Base-by-base conservation (phyloP, 2,329 filamentous ascomycete species). In the Tolypocladium cylindrosporum region DNA sequence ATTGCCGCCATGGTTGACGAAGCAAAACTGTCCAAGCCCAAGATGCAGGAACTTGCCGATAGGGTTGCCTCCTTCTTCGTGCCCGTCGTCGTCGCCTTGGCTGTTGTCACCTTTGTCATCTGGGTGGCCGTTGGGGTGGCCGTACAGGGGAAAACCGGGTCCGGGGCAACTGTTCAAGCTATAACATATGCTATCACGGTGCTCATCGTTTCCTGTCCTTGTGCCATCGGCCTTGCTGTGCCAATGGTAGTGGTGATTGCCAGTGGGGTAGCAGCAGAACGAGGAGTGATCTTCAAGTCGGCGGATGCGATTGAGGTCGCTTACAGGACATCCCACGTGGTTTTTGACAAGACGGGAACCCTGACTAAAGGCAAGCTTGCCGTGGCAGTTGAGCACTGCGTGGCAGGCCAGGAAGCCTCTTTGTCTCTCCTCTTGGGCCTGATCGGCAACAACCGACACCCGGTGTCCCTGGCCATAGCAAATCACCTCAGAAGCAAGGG, bases 261-360 rank as follows among this genome's bases (percentile, higher is more conserved):
- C 0, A 82, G 83, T 19, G 86, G 88, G 1, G 77, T 88, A 1
- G 86, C 83, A 0, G 88, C 88, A 0, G 72, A 78, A 53, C 71
- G 74, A 11, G 88, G 89, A 0, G 75, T 92, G 19, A 79, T 92
- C 31, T 85, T 92, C 72, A 89, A 89, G 65, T 79, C 83, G 1
- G 81, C 85, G 0, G 76, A 83, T 48, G 79, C 78, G 2, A 82
- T 90, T 24, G 88, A 91, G 66, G 70, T 80, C 1, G 84, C 82
- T 0, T 74, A 80, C 57, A 85, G 82, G 59, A 74, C 81, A 0
- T 79, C 83, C 0, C 83, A 91, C 63, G 80, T 91, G 2, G 79
- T 93, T 0, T 88, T 93, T 63, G 89, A 93, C 74, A 93, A 93
- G 71, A 93, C 90, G 0, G 89, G 89, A 0, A 93, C 89, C 0